A percentile compares a stretch with the other conserved stretches of the same genome.
Conservation (phyloP, 2,329 filamentous ascomycete genomes). For the Colletotrichum sp. region DNA sequence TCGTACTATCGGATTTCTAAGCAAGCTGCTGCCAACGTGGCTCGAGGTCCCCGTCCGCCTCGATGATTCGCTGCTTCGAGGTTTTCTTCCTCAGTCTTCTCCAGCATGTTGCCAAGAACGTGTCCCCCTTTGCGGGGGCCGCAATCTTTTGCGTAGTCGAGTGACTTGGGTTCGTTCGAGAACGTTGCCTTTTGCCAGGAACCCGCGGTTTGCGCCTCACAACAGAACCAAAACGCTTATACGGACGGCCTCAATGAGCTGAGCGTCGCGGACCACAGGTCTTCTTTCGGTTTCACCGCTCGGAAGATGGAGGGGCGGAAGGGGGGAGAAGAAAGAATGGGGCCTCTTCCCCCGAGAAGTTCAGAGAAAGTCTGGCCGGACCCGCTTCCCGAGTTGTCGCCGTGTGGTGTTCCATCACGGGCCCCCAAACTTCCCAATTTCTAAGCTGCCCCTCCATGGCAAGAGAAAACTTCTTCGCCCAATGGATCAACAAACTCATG, state of each 20-base stretch:
- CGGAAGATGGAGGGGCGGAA: neutral
- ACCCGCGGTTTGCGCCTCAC: neutral
- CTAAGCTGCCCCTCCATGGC: neutral
- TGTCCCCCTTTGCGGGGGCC: neutral
- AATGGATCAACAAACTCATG: neutral
- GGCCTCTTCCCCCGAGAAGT: neutral
- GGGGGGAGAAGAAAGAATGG: neutral
- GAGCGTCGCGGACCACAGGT: neutral
- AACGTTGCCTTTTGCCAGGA: neutral
- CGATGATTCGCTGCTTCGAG: neutral
- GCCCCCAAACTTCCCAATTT: neutral
- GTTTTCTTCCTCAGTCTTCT: neutral
- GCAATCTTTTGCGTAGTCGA: neutral
- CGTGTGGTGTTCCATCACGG: neutral
- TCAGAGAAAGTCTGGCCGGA: neutral
- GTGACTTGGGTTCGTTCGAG: neutral
- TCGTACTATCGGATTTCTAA: slow-evolving; percentile 20
- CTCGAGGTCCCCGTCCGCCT: neutral
- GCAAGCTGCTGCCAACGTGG: neutral
- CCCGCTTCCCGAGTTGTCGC: slow-evolving; percentile 18
- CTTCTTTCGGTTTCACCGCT: slow-evolving; percentile 10
- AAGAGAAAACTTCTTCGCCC: slow-evolving; percentile 3
- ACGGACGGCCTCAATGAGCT: neutral
- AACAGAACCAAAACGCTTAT: neutral
- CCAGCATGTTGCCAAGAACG: neutral